A percentile compares a stretch with the other conserved stretches of the same genome.
These are phyloP conservation scores for Coemansia sp. DNA, from an alignment of 192 early-diverging fungal species.

Conservation along the genomic window DNA sequence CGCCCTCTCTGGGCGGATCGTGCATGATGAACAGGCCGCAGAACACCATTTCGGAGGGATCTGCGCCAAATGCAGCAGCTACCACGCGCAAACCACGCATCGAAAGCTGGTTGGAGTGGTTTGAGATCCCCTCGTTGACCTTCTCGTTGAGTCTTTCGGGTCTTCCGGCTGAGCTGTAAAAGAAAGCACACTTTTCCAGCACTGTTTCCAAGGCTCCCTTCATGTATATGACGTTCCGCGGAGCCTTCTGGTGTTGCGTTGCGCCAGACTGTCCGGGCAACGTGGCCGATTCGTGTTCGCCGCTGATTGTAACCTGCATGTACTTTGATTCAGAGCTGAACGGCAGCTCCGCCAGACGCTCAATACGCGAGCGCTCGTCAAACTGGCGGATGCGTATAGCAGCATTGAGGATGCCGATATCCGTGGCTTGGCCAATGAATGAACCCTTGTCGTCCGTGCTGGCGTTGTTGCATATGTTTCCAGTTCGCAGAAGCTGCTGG, in stretches of 20 bases:
- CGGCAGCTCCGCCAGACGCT: slow-evolving; percentile 76
- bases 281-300: slow-evolving; percentile 28
- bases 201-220: slow-evolving; percentile 90
- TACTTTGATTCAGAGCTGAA: slow-evolving; percentile 94
- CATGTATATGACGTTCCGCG: slow-evolving; percentile 56
- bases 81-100: slow-evolving; percentile 82
- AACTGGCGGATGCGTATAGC: slow-evolving; percentile 56
- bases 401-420: slow-evolving; percentile 87
- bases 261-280: slow-evolving; percentile 12
- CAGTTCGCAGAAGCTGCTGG: slow-evolving; percentile 57
- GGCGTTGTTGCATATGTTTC: slow-evolving; percentile 93
- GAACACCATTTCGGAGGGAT: slow-evolving; percentile 64
- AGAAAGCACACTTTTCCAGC: slow-evolving; percentile 69
- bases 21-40: slow-evolving; percentile 86
- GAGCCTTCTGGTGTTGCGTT: neutral
- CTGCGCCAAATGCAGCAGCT: slow-evolving; percentile 74
- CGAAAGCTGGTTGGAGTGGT: slow-evolving; percentile 69
- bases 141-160: slow-evolving; percentile 57
- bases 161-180: slow-evolving; percentile 57
- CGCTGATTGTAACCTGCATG: slow-evolving; percentile 73
- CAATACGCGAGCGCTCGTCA: slow-evolving; percentile 69
- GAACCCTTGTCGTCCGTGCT: slow-evolving; percentile 69
- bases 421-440: slow-evolving; percentile 89
- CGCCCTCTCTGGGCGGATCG: slow-evolving; percentile 86
- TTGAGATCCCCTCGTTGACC: slow-evolving; percentile 60